Base-by-base conservation (phyloP, 371 early-diverging fungal species). In the Smittium mucronatum region DNA sequence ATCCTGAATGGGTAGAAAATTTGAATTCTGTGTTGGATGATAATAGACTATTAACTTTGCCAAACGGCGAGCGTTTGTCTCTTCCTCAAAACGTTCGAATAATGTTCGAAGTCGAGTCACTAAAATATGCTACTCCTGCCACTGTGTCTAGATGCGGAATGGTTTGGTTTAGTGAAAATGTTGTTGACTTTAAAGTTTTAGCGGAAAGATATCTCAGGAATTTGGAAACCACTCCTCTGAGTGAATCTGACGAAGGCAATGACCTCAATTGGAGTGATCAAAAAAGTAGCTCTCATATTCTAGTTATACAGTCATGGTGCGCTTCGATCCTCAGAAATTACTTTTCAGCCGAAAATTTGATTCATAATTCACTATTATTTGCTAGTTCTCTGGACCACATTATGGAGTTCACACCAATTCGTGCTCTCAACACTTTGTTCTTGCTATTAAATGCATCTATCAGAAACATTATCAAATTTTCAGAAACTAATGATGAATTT, bases 1-100 rank as follows among this genome's bases (percentile, higher is more conserved):
- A 98, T 82, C 98, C 99, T 25, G 95, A 95, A 75, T 99, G 99
- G 99, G 97, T 99, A 58, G 99, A 99, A 80, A 98, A 99, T 78
- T 87, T 99, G 74, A 99, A 99, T 82, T 90, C 90, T 61, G 97
- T 99, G 2, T 83, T 99, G 57, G 99, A 98, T 74, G 99, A 99
- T 81, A 98, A 99, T 81, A 88, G 89, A 72, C 78, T 96, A 68
- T 80, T 99, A 69, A 99, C 99, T 1, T 75, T 99, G 72, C 98
- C 97, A 17, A 99, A 97, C 75, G 99, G 99, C 74, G 99, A 99
- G 84, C 93, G 98, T 72, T 83, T 99, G 74, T 87, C 88, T 57
- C 81, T 99, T 57, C 97, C 97, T 33, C 85, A 89, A 5, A 98
- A 98, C 74, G 96, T 97, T 21, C 90, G 96, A 59, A 92, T 99